phyloP scores from a whole-genome alignment of 2,329 filamentous ascomycete species.

The Coniochaeta sp. region DNA sequence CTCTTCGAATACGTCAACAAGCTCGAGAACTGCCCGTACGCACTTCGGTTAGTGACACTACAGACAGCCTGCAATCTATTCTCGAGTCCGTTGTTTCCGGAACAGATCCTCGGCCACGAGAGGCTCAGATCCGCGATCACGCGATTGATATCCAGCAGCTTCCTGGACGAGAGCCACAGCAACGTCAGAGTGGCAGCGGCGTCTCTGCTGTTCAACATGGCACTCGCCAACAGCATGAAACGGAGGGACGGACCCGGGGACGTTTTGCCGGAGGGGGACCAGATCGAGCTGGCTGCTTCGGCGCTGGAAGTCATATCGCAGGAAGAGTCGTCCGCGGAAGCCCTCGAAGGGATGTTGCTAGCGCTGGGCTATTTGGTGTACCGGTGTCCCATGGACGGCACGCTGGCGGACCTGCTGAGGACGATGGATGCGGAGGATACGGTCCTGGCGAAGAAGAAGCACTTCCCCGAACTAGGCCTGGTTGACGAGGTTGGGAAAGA shows the following conservation, averaged over 20 bases:
- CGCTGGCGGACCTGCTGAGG: slow-evolving; percentile 71
- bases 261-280: slow-evolving; percentile 58
- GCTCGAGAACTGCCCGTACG: slow-evolving; percentile 61
- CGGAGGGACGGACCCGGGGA: slow-evolving; percentile 51
- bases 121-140: slow-evolving; percentile 52
- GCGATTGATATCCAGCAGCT: slow-evolving; percentile 64
- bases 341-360: slow-evolving; percentile 67
- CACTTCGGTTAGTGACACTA: slow-evolving; percentile 72
- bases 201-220: slow-evolving; percentile 76
- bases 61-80: slow-evolving; percentile 85
- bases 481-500: slow-evolving; percentile 46
- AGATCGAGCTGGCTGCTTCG: slow-evolving; percentile 76
- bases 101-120: slow-evolving; percentile 49
- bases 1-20: slow-evolving; percentile 55
- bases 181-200: slow-evolving; percentile 76
- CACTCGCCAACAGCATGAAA: slow-evolving; percentile 60
- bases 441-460: slow-evolving; percentile 49
- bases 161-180: slow-evolving; percentile 68
- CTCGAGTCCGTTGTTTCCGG: slow-evolving; percentile 62
- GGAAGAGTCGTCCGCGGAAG: slow-evolving; percentile 58
- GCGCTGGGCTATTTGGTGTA: slow-evolving; percentile 73
- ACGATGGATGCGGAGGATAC: slow-evolving; percentile 67
- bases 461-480: slow-evolving; percentile 51
- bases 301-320: slow-evolving; percentile 64
- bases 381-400: slow-evolving; percentile 59